A percentile compares a stretch with the other conserved stretches of the same genome.
Evolutionary conservation across 2,329 filamentous ascomycete genomes (phyloP).

Genomic region (Grosmannia huntii): DNA sequence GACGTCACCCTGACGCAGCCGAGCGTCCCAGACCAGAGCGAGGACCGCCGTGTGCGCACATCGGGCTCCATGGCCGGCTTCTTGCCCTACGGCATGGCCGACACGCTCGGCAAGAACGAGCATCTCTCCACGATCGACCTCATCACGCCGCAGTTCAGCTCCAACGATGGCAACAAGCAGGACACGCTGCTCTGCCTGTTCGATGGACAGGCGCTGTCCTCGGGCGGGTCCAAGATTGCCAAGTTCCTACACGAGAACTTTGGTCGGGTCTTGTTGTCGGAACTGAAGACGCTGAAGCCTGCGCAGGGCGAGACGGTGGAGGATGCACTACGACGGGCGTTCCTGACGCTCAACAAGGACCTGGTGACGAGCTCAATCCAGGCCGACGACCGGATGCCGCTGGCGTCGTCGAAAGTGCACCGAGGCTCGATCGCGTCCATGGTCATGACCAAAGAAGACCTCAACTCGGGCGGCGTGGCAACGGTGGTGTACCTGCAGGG

Average conservation of each 20-base stretch:
- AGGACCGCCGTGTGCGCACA: constrained; percentile 91
- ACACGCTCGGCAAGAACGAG: constrained; percentile 84
- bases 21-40: constrained; percentile 86
- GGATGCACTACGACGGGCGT: constrained; percentile 77
- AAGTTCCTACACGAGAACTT: constrained; percentile 97
- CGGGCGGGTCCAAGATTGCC: constrained; percentile 85
- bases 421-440: constrained; percentile 56
- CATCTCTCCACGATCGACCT: constrained; percentile 93
- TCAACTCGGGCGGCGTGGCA: constrained; percentile 80
- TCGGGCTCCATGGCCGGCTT: constrained; percentile 87
- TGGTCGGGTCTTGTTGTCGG: constrained; percentile 66
- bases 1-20: constrained; percentile 92
- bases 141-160: constrained; percentile 83
- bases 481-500: constrained; percentile 83
- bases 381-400: constrained; percentile 32
- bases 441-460: constrained; percentile 75
- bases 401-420: constrained; percentile 35
- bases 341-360: constrained; percentile 86
- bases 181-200: constrained; percentile 92
- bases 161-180: constrained; percentile 47
- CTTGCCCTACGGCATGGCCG: constrained; percentile 93
- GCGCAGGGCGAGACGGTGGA: constrained; percentile 58
- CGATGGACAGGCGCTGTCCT: constrained; percentile 81
- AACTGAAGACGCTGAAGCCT: constrained; percentile 61
- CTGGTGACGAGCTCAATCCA: constrained; percentile 75